phyloP scores from a whole-genome alignment of 805 yeast genomes.

The Maudiozyma bulderi region DNA sequence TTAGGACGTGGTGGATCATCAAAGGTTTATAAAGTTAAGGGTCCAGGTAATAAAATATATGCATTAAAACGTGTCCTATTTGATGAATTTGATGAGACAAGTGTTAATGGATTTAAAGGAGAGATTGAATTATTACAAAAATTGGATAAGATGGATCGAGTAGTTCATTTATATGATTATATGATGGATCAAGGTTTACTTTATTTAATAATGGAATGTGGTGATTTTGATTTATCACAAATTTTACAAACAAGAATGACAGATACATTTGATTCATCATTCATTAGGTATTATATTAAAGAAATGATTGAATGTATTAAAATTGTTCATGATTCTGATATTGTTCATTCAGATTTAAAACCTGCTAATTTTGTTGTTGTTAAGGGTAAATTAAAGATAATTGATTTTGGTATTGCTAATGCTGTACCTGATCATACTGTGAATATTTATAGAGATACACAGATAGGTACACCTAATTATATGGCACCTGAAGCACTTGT shows the following conservation, averaged over 20 bases:
- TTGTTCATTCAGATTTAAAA: slow-evolving; percentile 74
- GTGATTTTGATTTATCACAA: slow-evolving; percentile 81
- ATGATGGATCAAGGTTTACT: slow-evolving; percentile 57
- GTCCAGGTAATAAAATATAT: slow-evolving; percentile 47
- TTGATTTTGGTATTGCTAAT: slow-evolving; percentile 94
- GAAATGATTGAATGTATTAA: slow-evolving; percentile 75
- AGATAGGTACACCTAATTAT: slow-evolving; percentile 91
- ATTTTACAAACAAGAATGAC: slow-evolving; percentile 52
- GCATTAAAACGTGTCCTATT: slow-evolving; percentile 78
- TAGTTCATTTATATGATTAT: slow-evolving; percentile 68
- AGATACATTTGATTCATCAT: slow-evolving; percentile 52
- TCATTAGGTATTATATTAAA: slow-evolving; percentile 67
- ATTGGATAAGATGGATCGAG: slow-evolving; percentile 54
- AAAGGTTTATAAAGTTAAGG: slow-evolving; percentile 69
- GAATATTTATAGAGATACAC: slow-evolving; percentile 80
- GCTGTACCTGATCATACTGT: slow-evolving; percentile 88
- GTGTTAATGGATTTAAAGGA: slow-evolving; percentile 75
- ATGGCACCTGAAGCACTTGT: slow-evolving; percentile 96
- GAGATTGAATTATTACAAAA: slow-evolving; percentile 69
- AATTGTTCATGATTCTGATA: slow-evolving; percentile 79
- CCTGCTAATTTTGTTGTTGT: slow-evolving; percentile 72
- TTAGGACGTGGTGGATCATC: slow-evolving; percentile 91
- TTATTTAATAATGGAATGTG: slow-evolving; percentile 84
- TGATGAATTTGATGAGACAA: slow-evolving; percentile 69
- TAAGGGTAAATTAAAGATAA: slow-evolving; percentile 72